These are phyloP conservation scores for Steccherinum ochraceum DNA, from an alignment of 768 basidiomycete species.

Conservation along the genomic window DNA sequence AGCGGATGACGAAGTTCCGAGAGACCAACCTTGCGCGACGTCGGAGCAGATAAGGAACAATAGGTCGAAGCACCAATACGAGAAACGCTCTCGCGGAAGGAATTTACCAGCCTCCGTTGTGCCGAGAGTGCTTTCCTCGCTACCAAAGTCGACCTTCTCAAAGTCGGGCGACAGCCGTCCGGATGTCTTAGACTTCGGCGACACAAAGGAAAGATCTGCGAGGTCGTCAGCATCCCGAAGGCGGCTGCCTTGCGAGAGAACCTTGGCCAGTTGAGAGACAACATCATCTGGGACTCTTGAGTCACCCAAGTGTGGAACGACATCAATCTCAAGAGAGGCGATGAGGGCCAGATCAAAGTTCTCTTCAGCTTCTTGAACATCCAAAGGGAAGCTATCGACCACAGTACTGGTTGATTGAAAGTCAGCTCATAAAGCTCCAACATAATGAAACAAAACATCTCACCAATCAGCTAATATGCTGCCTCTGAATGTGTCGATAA, in stretches of 20 bases:
- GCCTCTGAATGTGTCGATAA: conserved; percentile 76
- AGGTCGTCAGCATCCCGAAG: conserved; percentile 35
- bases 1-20: conserved; percentile 7
- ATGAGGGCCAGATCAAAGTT: conserved; percentile 82
- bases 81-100: conserved; percentile 76
- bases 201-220: conserved; percentile 14
- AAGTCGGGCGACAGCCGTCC: conserved; percentile 8
- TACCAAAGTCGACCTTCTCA: conserved; percentile 23
- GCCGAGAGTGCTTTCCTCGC: conserved; percentile 39
- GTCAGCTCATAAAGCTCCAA: neutral
- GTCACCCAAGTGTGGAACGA: conserved; percentile 71
- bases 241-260: conserved; percentile 66
- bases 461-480: conserved; percentile 84
- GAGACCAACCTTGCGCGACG: conserved; percentile 58
- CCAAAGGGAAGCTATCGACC: conserved; percentile 50
- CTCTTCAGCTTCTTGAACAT: conserved; percentile 72
- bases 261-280: conserved; percentile 59
- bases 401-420: conserved; percentile 37
- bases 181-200: conserved; percentile 2
- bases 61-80: conserved; percentile 90
- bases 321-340: conserved; percentile 69
- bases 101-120: conserved; percentile 52
- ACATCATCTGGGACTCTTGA: conserved; percentile 64
- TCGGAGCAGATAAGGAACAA: conserved; percentile 77
- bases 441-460: conserved; percentile 18